These are phyloP conservation scores for Cladobotryum protrusum DNA, from an alignment of 2,329 filamentous ascomycete species.

Conservation along the genomic window DNA sequence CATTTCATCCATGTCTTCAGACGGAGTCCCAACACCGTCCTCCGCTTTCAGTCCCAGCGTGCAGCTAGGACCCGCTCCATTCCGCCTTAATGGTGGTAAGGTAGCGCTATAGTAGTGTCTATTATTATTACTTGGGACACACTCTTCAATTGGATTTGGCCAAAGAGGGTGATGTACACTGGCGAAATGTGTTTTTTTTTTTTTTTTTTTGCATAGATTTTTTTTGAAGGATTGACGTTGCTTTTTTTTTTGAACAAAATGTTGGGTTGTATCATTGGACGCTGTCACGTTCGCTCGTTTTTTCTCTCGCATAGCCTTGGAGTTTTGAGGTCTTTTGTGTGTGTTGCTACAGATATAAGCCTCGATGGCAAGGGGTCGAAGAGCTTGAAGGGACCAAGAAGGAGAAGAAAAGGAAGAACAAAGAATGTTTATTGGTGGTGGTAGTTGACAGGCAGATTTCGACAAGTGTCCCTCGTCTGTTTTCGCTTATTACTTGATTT, in stretches of 20 bases:
- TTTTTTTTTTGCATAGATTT: constrained; percentile 8
- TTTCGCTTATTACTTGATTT: too few species aligned
- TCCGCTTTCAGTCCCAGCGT: constrained; percentile 27
- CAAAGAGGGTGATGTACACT: background rate
- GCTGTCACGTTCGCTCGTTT: constrained; percentile 9
- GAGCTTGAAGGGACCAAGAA: background rate
- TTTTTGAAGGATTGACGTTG: constrained; percentile 13
- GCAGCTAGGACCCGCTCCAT: constrained; percentile 25
- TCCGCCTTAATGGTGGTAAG: constrained; percentile 34
- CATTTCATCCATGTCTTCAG: constrained; percentile 36
- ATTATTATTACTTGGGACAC: background rate
- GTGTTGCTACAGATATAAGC: background rate
- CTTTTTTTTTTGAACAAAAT: constrained; percentile 10
- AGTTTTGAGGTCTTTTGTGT: constrained; percentile 11
- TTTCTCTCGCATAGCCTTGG: constrained; percentile 18
- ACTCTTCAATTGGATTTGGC: constrained; percentile 3
- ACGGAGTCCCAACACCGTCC: constrained; percentile 27
- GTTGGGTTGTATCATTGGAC: constrained; percentile 2
- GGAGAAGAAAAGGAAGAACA: background rate
- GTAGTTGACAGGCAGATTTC: too few species aligned
- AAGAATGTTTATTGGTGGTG: background rate
- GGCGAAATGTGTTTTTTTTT: constrained; percentile 11
- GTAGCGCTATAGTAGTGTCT: constrained; percentile 27
- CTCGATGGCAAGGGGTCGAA: constrained; percentile 3
- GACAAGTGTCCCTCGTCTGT: too few species aligned